Base-by-base conservation (phyloP, 2,329 filamentous ascomycete genomes). In the Teratosphaeria nubilosa region DNA sequence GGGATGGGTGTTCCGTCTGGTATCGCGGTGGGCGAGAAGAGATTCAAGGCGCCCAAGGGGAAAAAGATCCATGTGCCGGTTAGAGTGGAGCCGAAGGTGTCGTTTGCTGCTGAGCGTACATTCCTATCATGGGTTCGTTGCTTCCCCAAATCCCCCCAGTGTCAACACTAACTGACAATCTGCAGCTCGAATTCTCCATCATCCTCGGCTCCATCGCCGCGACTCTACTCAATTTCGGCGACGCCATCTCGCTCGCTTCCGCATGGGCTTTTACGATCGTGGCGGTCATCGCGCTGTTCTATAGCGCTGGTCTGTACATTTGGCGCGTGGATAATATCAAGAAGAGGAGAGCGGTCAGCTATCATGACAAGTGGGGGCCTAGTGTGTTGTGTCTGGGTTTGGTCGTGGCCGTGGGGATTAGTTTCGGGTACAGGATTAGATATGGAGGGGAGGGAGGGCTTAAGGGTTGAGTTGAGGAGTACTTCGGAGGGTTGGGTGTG, bases 81-180 rank as follows among this genome's bases (percentile, higher is more conserved):
- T 57, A 86, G 94, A 54, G 91, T 99, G 34, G 94, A 99, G 74
- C 94, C 94, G 34, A 99, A 99, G 76, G 94, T 99, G 55, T 96
- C 91, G 74, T 96, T 99, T 71, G 94, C 94, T 24, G 91, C 91
- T 0, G 94, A 99, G 75, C 84, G 94, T 63, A 99, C 94, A 0
- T 99, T 96, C 76, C 81, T 99, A 58, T 89, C 90, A 62, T 99
- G 94, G 91, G 86, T 88, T 75, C 77, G 84, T 69, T 52, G 13
- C 30, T 30, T 2, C 53, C 37, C 51, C 14, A 20, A 16, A 1
- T 11, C 37, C 13, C 41, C 41, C 55, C 37, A 13, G 7, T 20
- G 34, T 31, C 7, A 27, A 31, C 54, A 30, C 64, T 37, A 4
- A 41, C 34, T 14, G 34, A 16, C 34, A 16, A 41, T 41, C 34